phyloP scores from a whole-genome alignment of 495 filamentous ascomycete species.

The Beverwykella pulmonaria region DNA sequence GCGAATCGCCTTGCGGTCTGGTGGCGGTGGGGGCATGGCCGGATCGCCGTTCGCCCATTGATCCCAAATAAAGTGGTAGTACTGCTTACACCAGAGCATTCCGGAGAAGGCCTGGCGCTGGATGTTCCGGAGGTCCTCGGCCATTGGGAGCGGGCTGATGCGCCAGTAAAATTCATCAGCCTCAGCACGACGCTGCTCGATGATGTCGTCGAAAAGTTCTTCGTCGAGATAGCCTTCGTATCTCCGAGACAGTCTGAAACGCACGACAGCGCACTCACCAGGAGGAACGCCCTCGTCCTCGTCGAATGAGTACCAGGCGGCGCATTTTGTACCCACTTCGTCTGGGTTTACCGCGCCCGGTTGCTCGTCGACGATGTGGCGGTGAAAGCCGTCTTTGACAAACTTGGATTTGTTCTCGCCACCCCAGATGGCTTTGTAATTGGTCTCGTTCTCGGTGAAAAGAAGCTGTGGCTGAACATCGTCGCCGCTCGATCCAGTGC shows the following conservation, averaged over 20 bases:
- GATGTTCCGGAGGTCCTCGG: conserved; percentile 91
- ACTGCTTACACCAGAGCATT: conserved; percentile 98
- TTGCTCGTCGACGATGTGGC: conserved; percentile 79
- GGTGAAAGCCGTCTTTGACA: conserved; percentile 95
- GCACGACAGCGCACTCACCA: conserved; percentile 91
- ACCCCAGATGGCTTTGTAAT: conserved; percentile 73
- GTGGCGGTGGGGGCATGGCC: conserved; percentile 76
- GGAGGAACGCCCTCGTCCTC: conserved; percentile 83
- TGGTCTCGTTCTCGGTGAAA: conserved; percentile 96
- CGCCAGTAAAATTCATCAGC: conserved; percentile 95
- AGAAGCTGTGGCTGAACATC: conserved; percentile 82
- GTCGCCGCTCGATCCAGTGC: conserved; percentile 71
- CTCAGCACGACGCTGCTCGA: conserved; percentile 80
- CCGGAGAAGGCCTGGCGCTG: conserved; percentile 91
- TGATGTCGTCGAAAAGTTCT: conserved; percentile 86
- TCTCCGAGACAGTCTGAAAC: conserved; percentile 80
- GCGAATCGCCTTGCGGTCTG: conserved; percentile 75
- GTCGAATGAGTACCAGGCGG: conserved; percentile 90
- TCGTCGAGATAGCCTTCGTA: conserved; percentile 78
- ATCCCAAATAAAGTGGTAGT: conserved; percentile 95
- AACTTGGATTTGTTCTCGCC: conserved; percentile 77
- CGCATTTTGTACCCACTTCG: conserved; percentile 81
- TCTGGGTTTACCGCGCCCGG: conserved; percentile 79
- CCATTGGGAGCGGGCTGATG: conserved; percentile 91
- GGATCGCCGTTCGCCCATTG: conserved; percentile 89